Percentiles rank a stretch among this genome's conserved stretches.
phyloP scores from a whole-genome alignment of 1,284 basidiomycete genomes.

The Tetrapyrgos nigripes region DNA sequence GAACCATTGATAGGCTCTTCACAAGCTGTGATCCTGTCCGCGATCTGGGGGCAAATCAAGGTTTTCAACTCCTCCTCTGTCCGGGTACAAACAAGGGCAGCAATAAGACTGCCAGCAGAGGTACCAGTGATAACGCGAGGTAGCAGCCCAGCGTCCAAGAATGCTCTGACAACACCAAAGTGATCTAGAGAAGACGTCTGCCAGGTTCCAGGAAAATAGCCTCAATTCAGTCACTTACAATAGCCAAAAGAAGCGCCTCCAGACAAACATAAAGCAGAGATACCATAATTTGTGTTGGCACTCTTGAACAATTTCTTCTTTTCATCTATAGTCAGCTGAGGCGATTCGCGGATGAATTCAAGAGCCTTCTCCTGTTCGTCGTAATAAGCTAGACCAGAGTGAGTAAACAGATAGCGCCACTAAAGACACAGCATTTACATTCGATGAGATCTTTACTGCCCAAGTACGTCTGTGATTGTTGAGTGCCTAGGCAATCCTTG shows the following conservation, averaged over 20 bases:
- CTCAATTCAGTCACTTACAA: constrained; percentile 53
- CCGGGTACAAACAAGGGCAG: constrained; percentile 86
- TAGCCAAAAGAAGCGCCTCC: constrained; percentile 96
- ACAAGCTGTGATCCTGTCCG: constrained; percentile 90
- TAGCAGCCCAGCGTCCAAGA: constrained; percentile 87
- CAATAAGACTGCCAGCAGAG: constrained; percentile 91
- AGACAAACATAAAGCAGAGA: constrained; percentile 88
- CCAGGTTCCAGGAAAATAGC: background rate
- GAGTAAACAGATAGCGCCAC: constrained; percentile 4
- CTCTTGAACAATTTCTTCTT: constrained; percentile 93
- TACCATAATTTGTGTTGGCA: constrained; percentile 89
- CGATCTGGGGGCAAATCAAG: constrained; percentile 83
- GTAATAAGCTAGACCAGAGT: constrained; percentile 66
- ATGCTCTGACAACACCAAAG: constrained; percentile 91
- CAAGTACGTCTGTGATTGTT: constrained; percentile 72
- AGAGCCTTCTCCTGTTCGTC: constrained; percentile 80
- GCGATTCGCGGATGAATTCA: constrained; percentile 75
- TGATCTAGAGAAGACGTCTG: constrained; percentile 62
- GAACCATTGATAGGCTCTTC: constrained; percentile 87
- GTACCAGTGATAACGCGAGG: constrained; percentile 94
- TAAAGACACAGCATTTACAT: constrained; percentile 50
- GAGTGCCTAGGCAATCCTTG: constrained; percentile 5
- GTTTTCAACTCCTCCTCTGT: constrained; percentile 88
- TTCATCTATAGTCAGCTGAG: constrained; percentile 82
- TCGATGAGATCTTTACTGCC: constrained; percentile 91